Conservation (phyloP, 108 stramenopile species). For the Nitzschia sp. region DNA sequence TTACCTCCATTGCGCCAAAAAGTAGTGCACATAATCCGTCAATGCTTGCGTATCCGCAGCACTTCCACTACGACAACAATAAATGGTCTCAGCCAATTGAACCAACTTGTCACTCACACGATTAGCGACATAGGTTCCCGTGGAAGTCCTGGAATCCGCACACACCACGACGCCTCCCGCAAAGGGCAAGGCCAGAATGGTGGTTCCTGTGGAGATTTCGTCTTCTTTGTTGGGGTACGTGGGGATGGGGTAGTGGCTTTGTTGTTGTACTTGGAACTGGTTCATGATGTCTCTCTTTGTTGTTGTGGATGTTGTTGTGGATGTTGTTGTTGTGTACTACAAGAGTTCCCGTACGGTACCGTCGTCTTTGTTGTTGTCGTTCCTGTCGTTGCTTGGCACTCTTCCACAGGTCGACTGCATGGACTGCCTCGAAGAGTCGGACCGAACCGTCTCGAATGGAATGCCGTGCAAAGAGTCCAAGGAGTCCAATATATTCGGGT, state of each 20-base stretch:
- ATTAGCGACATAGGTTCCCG: conserved; percentile 96
- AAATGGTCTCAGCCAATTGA: conserved; percentile 90
- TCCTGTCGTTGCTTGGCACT: too few relatives aligned
- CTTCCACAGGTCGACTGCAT: too few relatives aligned
- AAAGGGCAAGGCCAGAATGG: conserved; percentile 93
- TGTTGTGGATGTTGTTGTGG: background rate
- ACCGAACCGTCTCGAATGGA: too few relatives aligned
- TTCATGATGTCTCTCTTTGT: background rate
- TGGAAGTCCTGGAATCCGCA: conserved; percentile 95
- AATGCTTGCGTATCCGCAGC: conserved; percentile 98
- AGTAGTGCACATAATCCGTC: conserved; percentile 89
- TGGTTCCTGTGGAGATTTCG: conserved; percentile 89
- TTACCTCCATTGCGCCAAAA: conserved; percentile 78
- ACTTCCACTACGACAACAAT: conserved; percentile 90
- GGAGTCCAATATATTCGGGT: too few relatives aligned
- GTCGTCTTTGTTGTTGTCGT: too few relatives aligned
- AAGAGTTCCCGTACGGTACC: too few relatives aligned
- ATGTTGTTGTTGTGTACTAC: too few relatives aligned
- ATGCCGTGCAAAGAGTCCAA: too few relatives aligned
- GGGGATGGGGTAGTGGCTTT: too few relatives aligned
- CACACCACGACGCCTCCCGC: conserved; percentile 93
- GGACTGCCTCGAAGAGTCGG: too few relatives aligned
- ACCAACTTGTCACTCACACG: conserved; percentile 95
- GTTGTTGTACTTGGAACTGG: too few relatives aligned
- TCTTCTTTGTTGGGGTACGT: conserved; percentile 21